These are phyloP conservation scores for Fusarium sambucinum DNA, from an alignment of 2,329 filamentous ascomycete species.

Conservation along the genomic window DNA sequence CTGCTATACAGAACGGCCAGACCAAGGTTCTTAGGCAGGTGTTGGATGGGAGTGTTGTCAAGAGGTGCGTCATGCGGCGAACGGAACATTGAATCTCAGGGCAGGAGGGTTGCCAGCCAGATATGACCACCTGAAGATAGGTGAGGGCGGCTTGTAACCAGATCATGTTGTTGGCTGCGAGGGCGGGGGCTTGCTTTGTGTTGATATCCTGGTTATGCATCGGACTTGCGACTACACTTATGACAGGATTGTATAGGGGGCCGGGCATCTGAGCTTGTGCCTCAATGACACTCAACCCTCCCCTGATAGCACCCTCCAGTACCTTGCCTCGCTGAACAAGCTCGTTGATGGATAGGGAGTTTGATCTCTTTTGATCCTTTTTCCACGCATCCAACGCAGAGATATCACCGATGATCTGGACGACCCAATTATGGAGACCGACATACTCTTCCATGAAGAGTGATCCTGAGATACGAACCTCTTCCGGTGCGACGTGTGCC, in stretches of 20 bases:
- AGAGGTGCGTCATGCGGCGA: constrained; percentile 51
- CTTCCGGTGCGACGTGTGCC: constrained; percentile 23
- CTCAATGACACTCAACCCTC: constrained; percentile 50
- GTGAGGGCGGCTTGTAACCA: constrained; percentile 63
- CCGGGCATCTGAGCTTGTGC: constrained; percentile 14
- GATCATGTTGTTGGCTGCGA: constrained; percentile 53
- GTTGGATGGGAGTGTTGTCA: constrained; percentile 50
- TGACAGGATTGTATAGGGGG: constrained; percentile 14
- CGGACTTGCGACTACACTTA: constrained; percentile 40
- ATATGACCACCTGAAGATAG: constrained; percentile 63
- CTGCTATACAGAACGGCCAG: constrained; percentile 59
- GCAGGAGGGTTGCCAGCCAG: constrained; percentile 63
- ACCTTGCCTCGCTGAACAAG: constrained; percentile 59
- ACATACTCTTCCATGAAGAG: constrained; percentile 64
- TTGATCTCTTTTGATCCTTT: constrained; percentile 57
- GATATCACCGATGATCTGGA: constrained; percentile 67
- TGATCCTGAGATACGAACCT: constrained; percentile 44
- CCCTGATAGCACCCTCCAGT: constrained; percentile 56
- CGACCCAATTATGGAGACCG: constrained; percentile 68
- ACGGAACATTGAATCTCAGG: constrained; percentile 56
- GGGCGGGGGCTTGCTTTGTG: constrained; percentile 38
- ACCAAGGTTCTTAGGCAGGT: constrained; percentile 54
- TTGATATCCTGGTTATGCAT: constrained; percentile 42
- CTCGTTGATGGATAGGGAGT: constrained; percentile 60
- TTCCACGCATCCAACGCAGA: constrained; percentile 68